Evolutionary conservation across 2,329 filamentous ascomycete species (phyloP), one percentile per base, ranked within the genome.

Genomic region (Trichoderma lentiforme): DNA sequence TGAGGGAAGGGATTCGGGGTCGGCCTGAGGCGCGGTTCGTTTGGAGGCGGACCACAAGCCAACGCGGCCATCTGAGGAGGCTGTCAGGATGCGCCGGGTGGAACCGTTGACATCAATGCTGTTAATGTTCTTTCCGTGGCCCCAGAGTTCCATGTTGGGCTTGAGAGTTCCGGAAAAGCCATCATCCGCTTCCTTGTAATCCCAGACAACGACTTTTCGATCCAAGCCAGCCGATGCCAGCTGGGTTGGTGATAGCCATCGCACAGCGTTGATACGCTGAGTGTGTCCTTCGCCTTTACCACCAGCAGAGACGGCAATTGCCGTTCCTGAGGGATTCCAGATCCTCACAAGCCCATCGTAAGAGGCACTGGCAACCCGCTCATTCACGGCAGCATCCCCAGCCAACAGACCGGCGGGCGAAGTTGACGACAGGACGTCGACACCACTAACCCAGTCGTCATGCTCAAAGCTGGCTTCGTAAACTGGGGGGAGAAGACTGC

Each of bases 391-490:
- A 36, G 57, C 75, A 65, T 76, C 76, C 7, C 76, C 76, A 77
- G 87, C 83, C 61, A 81, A 80, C 63, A 83, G 84, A 24, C 86
- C 90, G 3, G 90, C 88, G 7, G 84, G 82, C 2, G 92, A 92
- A 14, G 87, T 89, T 15, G 82, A 81, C 0, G 94, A 95, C 28
- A 97, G 85, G 5, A 97, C 88, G 80, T 98, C 94, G 30, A 98
- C 90, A 30, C 89, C 89, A 80, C 93, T 93, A 63, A 99, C 93
- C 96, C 96, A 99, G 81, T 98, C 96, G 79, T 99, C 95, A 81
- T 99, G 95, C 84, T 98, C 92, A 80, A 97, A 99, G 79, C 93
- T 96, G 14, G 94, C 92, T 76, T 97, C 91, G 81, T 96, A 95
- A 43, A 93, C 87, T 21, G 96, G 96, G 8, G 96, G 96, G 73